Evolutionary conservation across 139 green algal species (phyloP).

Genomic region (Tetradesmus obliquus): DNA sequence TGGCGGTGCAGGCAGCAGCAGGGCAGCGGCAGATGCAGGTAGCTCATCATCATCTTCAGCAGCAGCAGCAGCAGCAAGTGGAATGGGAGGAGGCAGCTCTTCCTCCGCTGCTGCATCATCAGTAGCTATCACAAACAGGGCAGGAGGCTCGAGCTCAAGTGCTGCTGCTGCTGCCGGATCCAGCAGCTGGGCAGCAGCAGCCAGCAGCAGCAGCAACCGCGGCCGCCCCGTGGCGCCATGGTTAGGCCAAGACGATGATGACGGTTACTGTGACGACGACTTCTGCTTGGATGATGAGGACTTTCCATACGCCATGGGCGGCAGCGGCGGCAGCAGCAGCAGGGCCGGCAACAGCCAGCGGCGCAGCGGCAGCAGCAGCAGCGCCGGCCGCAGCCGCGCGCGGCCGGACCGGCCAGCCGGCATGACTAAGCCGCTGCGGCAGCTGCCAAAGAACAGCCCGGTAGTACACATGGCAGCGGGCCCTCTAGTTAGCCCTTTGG

Average conservation of each 20-base stretch:
- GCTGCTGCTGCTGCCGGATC: background rate
- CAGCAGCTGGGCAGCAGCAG: background rate
- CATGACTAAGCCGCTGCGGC: background rate
- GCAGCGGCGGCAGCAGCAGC: background rate
- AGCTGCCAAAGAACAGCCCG: slow-evolving; percentile 30
- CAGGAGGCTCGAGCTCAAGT: background rate
- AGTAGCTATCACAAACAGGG: background rate
- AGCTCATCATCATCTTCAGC: background rate
- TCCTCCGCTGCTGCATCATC: background rate
- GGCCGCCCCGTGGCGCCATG: slow-evolving; percentile 5
- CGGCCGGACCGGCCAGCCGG: background rate
- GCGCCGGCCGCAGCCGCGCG: background rate
- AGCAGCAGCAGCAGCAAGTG: background rate
- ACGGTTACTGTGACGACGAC: background rate
- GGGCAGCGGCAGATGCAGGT: slow-evolving; percentile 14
- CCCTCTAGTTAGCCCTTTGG: background rate
- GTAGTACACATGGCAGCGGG: background rate
- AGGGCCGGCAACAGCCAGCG: background rate
- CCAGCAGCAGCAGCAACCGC: background rate
- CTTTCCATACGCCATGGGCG: background rate
- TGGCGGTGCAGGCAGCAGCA: background rate
- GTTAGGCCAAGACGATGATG: background rate
- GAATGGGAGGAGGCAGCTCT: background rate
- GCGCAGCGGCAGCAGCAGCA: background rate
- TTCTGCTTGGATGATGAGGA: slow-evolving; percentile 24